These are phyloP conservation scores for Sisymbrium irio DNA, from an alignment of 345 rosid species.

Conservation along the genomic window DNA sequence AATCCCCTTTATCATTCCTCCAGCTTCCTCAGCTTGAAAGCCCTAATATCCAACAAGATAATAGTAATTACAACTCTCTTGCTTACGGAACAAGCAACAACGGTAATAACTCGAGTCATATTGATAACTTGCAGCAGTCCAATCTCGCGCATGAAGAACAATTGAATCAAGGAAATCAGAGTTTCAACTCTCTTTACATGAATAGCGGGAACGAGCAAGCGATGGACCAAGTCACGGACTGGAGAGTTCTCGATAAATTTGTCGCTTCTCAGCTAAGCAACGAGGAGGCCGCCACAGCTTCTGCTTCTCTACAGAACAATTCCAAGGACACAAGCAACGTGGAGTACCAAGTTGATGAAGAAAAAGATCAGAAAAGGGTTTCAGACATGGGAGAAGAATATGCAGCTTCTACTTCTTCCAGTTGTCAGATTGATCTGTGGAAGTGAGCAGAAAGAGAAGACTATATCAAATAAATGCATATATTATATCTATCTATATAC, in stretches of 20 bases:
- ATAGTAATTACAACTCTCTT: slow-evolving; percentile 48
- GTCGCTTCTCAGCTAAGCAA: slow-evolving; percentile 96
- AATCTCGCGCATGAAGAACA: slow-evolving; percentile 60
- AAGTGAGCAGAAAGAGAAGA: slow-evolving; percentile 46
- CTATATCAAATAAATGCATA: slow-evolving; percentile 33
- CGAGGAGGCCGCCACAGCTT: slow-evolving; percentile 49
- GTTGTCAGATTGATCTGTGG: slow-evolving; percentile 88
- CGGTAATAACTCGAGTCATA: slow-evolving; percentile 40
- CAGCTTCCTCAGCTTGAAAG: slow-evolving; percentile 84
- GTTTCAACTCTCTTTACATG: slow-evolving; percentile 46
- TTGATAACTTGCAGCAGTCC: slow-evolving; percentile 51
- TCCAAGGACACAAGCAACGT: slow-evolving; percentile 26
- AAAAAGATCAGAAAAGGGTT: slow-evolving; percentile 46
- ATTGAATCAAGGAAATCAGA: slow-evolving; percentile 45
- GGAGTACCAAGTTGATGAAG: slow-evolving; percentile 42
- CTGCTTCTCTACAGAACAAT: slow-evolving; percentile 31
- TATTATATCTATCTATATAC: slow-evolving; percentile 22
- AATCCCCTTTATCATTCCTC: slow-evolving; percentile 44
- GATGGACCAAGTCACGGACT: slow-evolving; percentile 81
- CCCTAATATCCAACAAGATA: slow-evolving; percentile 62
- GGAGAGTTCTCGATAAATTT: slow-evolving; percentile 95
- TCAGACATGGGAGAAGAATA: slow-evolving; percentile 53
- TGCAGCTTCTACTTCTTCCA: slow-evolving; percentile 62
- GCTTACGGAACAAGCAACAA: slow-evolving; percentile 45
- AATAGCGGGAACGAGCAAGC: slow-evolving; percentile 49